These are phyloP conservation scores for Jatropha multifida DNA, from an alignment of 441 rosid species.

Conservation along the genomic window DNA sequence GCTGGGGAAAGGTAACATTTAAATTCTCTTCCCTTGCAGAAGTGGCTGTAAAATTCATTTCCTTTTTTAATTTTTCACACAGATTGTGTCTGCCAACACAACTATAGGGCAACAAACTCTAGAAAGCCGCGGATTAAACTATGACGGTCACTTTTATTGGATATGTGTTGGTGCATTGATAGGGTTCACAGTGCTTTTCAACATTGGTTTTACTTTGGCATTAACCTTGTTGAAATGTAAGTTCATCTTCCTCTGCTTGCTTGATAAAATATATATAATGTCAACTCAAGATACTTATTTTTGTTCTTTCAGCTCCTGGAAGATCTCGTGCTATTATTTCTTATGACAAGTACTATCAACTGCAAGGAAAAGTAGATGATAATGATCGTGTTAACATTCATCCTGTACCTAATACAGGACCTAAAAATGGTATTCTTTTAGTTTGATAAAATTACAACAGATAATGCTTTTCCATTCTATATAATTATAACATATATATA, in stretches of 20 bases:
- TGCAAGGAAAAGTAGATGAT: constrained; percentile 23
- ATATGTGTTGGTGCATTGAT: constrained; percentile 52
- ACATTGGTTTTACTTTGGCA: constrained; percentile 54
- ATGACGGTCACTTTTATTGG: constrained; percentile 54
- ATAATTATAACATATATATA: background rate
- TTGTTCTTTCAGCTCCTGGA: constrained; percentile 51
- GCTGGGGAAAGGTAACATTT: constrained; percentile 53
- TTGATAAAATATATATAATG: background rate
- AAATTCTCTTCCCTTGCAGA: background rate
- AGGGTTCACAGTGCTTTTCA: constrained; percentile 54
- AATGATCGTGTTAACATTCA: constrained; percentile 8
- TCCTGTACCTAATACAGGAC: constrained; percentile 9
- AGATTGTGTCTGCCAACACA: constrained; percentile 35
- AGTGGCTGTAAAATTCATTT: constrained; percentile 6
- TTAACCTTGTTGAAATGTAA: constrained; percentile 53
- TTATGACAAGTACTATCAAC: constrained; percentile 33
- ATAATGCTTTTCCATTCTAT: background rate
- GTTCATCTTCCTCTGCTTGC: constrained; percentile 24
- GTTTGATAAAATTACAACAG: background rate
- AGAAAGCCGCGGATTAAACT: constrained; percentile 55
- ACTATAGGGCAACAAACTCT: constrained; percentile 48
- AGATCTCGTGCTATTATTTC: constrained; percentile 50
- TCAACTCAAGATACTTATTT: constrained; percentile 8
- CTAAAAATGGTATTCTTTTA: constrained; percentile 23
- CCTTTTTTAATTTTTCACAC: background rate